Percentiles rank a stretch among this genome's conserved stretches.
Conservation (phyloP, 768 basidiomycete species). For the Mycena metata region DNA sequence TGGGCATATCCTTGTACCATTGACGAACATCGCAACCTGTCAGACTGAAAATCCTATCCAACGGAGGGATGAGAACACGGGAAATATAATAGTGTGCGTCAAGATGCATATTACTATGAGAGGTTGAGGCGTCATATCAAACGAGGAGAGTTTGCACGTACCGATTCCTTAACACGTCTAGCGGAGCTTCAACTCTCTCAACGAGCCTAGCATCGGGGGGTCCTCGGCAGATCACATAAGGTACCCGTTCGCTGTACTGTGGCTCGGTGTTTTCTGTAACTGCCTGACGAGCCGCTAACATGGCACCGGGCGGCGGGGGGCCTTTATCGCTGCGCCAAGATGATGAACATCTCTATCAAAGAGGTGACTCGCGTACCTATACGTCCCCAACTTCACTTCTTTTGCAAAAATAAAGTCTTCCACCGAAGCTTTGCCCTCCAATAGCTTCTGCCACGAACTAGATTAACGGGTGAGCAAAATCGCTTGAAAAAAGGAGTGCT, state of each 20-base stretch:
- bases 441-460: slow-evolving; percentile 84
- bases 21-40: slow-evolving; percentile 87
- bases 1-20: slow-evolving; percentile 94
- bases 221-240: slow-evolving; percentile 86
- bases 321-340: slow-evolving; percentile 73
- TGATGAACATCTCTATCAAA: not conserved
- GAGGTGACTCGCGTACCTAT: slow-evolving; percentile 68
- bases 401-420: slow-evolving; percentile 97
- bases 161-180: slow-evolving; percentile 76
- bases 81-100: slow-evolving; percentile 93
- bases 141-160: slow-evolving; percentile 41
- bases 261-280: slow-evolving; percentile 84
- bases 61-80: slow-evolving; percentile 86
- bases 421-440: slow-evolving; percentile 84
- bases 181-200: slow-evolving; percentile 81
- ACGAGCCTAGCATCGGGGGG: slow-evolving; percentile 74
- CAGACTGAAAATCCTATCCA: slow-evolving; percentile 92
- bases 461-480: not conserved
- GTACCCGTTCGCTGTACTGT: slow-evolving; percentile 94
- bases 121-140: not conserved
- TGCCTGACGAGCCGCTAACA: slow-evolving; percentile 84
- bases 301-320: slow-evolving; percentile 92
- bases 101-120: slow-evolving; percentile 73
- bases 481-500: not conserved
- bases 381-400: slow-evolving; percentile 93